Conservation (phyloP, 2,329 filamentous ascomycete genomes). For the Penicillium sp. region DNA sequence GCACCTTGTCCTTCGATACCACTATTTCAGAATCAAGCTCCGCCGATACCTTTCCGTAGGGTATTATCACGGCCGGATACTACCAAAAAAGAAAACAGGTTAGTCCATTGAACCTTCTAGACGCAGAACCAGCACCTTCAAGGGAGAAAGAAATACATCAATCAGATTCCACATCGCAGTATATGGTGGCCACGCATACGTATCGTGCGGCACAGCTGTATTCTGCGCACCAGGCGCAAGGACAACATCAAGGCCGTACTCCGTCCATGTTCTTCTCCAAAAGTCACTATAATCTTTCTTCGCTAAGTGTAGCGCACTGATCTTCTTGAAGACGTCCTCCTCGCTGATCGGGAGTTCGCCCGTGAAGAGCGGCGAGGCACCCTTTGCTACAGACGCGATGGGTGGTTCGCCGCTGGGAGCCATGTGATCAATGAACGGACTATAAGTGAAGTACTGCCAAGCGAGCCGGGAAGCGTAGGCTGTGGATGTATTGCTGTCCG, state of each 20-base stretch:
- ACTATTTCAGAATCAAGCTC: constrained; percentile 42
- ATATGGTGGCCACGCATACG: constrained; percentile 12
- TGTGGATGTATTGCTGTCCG: not conserved
- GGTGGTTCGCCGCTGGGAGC: constrained; percentile 2
- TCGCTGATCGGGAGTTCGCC: not conserved
- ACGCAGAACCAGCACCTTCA: constrained; percentile 35
- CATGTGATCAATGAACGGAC: not conserved
- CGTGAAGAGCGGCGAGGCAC: constrained; percentile 8
- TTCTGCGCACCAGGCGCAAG: constrained; percentile 7
- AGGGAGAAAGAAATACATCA: not conserved
- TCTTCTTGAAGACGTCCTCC: constrained; percentile 7
- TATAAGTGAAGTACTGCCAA: constrained; percentile 4
- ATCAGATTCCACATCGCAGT: constrained; percentile 8
- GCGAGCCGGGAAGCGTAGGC: constrained; percentile 2
- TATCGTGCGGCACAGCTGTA: constrained; percentile 11
- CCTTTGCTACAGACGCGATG: constrained; percentile 2
- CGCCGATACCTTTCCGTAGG: constrained; percentile 28
- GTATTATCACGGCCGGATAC: constrained; percentile 9
- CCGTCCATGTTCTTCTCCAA: not conserved
- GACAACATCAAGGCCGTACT: constrained; percentile 2
- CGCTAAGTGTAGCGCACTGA: not conserved
- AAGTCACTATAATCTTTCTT: not conserved
- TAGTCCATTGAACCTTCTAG: constrained; percentile 41
- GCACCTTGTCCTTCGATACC: constrained; percentile 35
- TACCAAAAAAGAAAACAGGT: not conserved